phyloP scores from a whole-genome alignment of 371 early-diverging fungal species.

The Circinella umbellata region DNA sequence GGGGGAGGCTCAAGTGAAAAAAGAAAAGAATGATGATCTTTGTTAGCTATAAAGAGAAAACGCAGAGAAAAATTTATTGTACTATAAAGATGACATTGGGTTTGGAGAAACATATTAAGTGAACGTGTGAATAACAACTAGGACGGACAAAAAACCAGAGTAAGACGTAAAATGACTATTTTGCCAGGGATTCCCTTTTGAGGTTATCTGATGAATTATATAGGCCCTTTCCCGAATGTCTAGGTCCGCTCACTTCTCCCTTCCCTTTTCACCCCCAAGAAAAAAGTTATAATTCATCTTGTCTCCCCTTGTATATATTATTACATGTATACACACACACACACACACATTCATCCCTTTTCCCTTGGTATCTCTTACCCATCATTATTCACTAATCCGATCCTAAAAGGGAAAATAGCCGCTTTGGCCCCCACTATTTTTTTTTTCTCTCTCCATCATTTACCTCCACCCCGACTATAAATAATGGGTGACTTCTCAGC shows the following conservation, averaged over 20 bases:
- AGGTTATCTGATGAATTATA: slow-evolving; percentile 10
- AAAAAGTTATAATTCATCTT: slow-evolving; percentile 5
- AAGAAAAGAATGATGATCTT: too few relatives aligned
- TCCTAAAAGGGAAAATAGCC: slow-evolving; percentile 18
- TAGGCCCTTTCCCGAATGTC: slow-evolving; percentile 5
- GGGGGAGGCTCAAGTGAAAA: too few relatives aligned
- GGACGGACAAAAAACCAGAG: too few relatives aligned
- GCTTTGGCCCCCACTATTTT: slow-evolving; percentile 19
- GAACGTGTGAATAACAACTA: slow-evolving; percentile 16
- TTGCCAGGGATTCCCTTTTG: slow-evolving; percentile 23
- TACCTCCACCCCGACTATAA: slow-evolving; percentile 6
- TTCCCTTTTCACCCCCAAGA: neutral
- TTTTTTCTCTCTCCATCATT: slow-evolving; percentile 2
- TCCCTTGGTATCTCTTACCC: neutral
- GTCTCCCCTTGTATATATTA: neutral
- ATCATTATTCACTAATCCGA: neutral
- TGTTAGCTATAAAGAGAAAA: too few relatives aligned
- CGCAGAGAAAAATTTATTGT: too few relatives aligned
- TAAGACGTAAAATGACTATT: slow-evolving; percentile 1
- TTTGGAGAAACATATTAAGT: neutral
- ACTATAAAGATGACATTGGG: too few relatives aligned
- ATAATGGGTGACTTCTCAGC: neutral
- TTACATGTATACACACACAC: slow-evolving; percentile 10
- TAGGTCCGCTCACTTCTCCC: neutral
- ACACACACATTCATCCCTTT: neutral